Evolutionary conservation across 805 yeast species (phyloP).

Genomic region (Wickerhamomyces canadensis): DNA sequence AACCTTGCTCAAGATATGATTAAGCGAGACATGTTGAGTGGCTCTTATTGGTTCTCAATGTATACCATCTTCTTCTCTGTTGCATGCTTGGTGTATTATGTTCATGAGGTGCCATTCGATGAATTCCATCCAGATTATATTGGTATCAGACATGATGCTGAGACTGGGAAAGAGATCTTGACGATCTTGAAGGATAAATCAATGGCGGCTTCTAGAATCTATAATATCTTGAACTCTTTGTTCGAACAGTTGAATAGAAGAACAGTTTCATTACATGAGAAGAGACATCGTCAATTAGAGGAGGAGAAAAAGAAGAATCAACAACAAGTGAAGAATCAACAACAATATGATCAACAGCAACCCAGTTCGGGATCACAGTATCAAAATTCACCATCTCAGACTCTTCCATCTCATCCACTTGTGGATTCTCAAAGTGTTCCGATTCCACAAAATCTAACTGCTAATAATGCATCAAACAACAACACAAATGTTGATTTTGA

Average conservation of each 20-base stretch:
- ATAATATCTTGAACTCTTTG: slow-evolving; percentile 70
- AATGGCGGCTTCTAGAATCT: slow-evolving; percentile 75
- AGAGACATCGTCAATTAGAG: slow-evolving; percentile 15
- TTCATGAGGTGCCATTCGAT: slow-evolving; percentile 48
- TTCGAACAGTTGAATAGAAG: slow-evolving; percentile 73
- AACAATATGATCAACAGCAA: slow-evolving; percentile 8
- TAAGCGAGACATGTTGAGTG: slow-evolving; percentile 61
- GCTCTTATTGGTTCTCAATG: slow-evolving; percentile 89
- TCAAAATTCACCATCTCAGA: neutral
- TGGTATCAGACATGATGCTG: slow-evolving; percentile 69
- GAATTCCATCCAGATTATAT: slow-evolving; percentile 46
- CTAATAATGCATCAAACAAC: slow-evolving; percentile 2
- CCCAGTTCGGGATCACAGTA: no score
- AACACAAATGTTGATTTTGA: neutral
- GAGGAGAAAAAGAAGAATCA: slow-evolving; percentile 10
- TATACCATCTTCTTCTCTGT: slow-evolving; percentile 86
- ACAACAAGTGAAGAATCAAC: slow-evolving; percentile 5
- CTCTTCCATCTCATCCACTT: slow-evolving; percentile 4
- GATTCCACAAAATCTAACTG: slow-evolving; percentile 22
- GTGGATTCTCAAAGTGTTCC: slow-evolving; percentile 15
- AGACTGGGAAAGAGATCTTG: slow-evolving; percentile 70
- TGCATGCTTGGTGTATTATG: slow-evolving; percentile 78
- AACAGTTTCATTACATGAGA: slow-evolving; percentile 46
- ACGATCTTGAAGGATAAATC: slow-evolving; percentile 67
- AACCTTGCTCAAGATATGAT: slow-evolving; percentile 78